Conservation (phyloP, 2,329 filamentous ascomycete genomes). For the Alternaria brassicicola region DNA sequence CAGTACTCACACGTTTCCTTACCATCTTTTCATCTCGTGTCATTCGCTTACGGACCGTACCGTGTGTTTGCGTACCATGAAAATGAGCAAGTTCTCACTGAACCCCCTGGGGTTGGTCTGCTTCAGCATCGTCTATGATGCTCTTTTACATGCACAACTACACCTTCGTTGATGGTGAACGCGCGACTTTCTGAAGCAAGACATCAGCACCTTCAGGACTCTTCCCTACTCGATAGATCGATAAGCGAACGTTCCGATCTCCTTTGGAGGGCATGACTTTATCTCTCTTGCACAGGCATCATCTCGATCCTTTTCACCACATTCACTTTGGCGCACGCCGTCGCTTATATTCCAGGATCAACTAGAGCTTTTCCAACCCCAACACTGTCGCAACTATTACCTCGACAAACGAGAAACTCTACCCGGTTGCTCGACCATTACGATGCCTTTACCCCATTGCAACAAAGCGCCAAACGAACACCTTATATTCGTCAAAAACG, state of each 20-base stretch:
- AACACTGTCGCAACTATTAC: background rate
- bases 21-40: background rate
- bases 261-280: background rate
- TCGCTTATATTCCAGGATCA: background rate
- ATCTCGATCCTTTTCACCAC: background rate
- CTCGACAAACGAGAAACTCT: background rate
- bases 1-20: background rate
- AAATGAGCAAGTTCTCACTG: background rate
- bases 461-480: slow-evolving; percentile 12
- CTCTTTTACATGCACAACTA: background rate
- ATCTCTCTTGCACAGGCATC: background rate
- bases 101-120: background rate
- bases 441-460: background rate
- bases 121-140: background rate
- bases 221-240: background rate
- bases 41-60: background rate
- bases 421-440: background rate
- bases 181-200: background rate
- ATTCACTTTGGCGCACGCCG: background rate
- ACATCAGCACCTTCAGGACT: background rate
- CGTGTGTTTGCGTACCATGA: background rate
- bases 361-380: background rate
- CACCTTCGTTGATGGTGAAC: background rate
- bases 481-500: slow-evolving; percentile 30
- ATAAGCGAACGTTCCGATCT: background rate